These are phyloP conservation scores for Emydomyces testavorans DNA, from an alignment of 2,329 filamentous ascomycete species.

Conservation along the genomic window DNA sequence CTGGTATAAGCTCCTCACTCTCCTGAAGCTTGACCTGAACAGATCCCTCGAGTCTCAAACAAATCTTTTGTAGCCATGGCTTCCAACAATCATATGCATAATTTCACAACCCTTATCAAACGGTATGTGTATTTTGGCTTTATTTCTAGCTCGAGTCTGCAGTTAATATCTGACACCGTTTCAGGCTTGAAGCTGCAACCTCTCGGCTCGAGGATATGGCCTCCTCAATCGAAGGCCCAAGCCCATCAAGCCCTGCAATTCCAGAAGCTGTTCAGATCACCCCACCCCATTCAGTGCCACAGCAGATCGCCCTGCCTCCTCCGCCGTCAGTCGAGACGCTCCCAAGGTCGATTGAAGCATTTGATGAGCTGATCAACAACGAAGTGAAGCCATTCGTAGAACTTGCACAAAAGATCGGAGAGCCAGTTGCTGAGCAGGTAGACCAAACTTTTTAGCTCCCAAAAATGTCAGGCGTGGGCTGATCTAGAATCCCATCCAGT, in stretches of 20 bases:
- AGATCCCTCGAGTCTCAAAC: not conserved
- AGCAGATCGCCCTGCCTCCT: slow-evolving; percentile 26
- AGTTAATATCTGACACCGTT: slow-evolving; percentile 28
- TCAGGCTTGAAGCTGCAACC: slow-evolving; percentile 89
- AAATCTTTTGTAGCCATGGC: slow-evolving; percentile 44
- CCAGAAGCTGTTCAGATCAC: slow-evolving; percentile 19
- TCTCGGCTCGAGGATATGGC: slow-evolving; percentile 94
- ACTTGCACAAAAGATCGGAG: slow-evolving; percentile 66
- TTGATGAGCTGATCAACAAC: slow-evolving; percentile 63
- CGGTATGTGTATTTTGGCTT: slow-evolving; percentile 51
- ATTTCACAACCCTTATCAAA: slow-evolving; percentile 94
- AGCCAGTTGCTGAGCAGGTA: slow-evolving; percentile 69
- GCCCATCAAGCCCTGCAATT: slow-evolving; percentile 26
- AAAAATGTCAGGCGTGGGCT: not conserved
- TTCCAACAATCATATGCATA: slow-evolving; percentile 71
- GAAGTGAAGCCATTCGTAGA: slow-evolving; percentile 68
- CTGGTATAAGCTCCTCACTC: not conserved
- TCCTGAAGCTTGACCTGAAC: not conserved
- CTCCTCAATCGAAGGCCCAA: slow-evolving; percentile 50
- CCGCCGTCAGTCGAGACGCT: slow-evolving; percentile 48
- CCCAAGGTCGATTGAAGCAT: slow-evolving; percentile 73
- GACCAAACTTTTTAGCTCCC: slow-evolving; percentile 17
- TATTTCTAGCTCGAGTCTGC: too few relatives aligned
- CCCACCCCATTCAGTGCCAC: slow-evolving; percentile 21
- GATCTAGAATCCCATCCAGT: slow-evolving; percentile 26